Conservation (phyloP, 148 eudicot species). For the Persicaria maculosa region DNA sequence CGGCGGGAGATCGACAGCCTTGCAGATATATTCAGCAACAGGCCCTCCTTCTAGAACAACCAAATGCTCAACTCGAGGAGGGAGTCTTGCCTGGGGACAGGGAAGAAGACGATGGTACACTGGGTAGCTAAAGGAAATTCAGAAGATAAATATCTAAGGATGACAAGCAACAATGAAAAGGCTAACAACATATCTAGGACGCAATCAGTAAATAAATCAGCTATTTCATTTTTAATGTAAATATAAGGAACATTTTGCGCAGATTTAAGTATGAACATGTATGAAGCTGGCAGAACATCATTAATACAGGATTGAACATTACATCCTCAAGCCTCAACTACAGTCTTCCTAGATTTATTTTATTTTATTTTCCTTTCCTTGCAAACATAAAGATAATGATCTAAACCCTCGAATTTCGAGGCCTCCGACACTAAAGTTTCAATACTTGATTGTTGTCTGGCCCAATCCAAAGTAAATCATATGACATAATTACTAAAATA, state of each 20-base stretch:
- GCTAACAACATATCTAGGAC: not conserved
- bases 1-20: slow-evolving; percentile 63
- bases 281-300: not conserved
- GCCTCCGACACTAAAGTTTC: not conserved
- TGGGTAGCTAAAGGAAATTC: slow-evolving; percentile 11
- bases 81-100: slow-evolving; percentile 43
- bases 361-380: too few relatives aligned
- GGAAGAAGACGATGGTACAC: slow-evolving; percentile 69
- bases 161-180: not conserved
- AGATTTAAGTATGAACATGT: not conserved
- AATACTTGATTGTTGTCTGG: not conserved
- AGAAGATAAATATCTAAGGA: not conserved
- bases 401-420: not conserved
- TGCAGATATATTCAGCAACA: slow-evolving; percentile 60
- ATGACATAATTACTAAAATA: not conserved
- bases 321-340: not conserved
- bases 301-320: not conserved
- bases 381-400: too few relatives aligned
- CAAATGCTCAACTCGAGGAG: slow-evolving; percentile 90
- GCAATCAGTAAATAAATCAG: not conserved
- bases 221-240: not conserved
- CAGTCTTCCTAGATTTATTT: not conserved
- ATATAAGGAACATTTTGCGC: not conserved
- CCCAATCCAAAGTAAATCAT: not conserved
- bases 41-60: slow-evolving; percentile 75